Evolutionary conservation across 2,329 filamentous ascomycete species (phyloP).

Genomic region (Phialophora macrospora): DNA sequence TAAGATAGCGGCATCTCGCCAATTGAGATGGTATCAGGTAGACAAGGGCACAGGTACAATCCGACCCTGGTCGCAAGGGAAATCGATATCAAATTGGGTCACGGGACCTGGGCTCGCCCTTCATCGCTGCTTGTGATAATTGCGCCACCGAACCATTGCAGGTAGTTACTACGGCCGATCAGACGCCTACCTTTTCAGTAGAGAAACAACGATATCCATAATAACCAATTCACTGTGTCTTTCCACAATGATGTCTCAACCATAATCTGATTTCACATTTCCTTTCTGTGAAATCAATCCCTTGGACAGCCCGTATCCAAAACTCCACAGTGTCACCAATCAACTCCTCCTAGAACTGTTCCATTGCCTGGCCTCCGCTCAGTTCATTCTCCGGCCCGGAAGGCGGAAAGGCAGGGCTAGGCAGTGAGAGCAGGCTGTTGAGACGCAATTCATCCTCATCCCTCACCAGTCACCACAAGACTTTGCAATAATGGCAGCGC

Average conservation of each 20-base stretch:
- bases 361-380: constrained; percentile 10
- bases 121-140: not conserved
- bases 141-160: constrained; percentile 6
- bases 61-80: not conserved
- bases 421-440: constrained; percentile 9
- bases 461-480: not conserved
- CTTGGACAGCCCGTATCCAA: not conserved
- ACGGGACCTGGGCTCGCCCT: not conserved
- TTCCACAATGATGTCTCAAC: not conserved
- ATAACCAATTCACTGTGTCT: not conserved
- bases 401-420: constrained; percentile 12
- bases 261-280: not conserved
- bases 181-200: not conserved
- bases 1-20: constrained; percentile 3
- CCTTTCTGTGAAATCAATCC: not conserved
- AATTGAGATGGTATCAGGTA: constrained; percentile 1
- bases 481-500: constrained; percentile 39
- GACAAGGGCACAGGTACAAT: not conserved
- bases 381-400: not conserved
- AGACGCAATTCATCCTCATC: not conserved
- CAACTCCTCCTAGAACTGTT: not conserved
- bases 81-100: not conserved
- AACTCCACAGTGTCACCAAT: not conserved
- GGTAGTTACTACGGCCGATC: constrained; percentile 4
- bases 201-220: not conserved